These are phyloP conservation scores for Apiospora sp. DNA, from an alignment of 2,329 filamentous ascomycete genomes.

Conservation along the genomic window DNA sequence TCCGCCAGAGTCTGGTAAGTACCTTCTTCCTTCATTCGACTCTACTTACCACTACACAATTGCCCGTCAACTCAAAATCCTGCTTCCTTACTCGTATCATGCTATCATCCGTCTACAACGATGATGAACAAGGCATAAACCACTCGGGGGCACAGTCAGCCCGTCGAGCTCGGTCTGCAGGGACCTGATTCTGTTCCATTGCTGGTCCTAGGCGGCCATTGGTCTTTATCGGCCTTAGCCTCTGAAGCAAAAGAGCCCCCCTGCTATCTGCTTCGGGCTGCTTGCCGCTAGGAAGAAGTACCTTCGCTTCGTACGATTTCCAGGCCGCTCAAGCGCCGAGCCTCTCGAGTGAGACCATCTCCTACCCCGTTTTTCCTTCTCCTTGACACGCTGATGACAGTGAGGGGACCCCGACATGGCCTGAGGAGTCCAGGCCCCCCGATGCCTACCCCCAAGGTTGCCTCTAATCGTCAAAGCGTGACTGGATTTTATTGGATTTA, in stretches of 20 bases:
- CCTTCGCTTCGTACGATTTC: constrained; percentile 6
- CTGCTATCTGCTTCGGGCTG: background rate
- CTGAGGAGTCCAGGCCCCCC: constrained; percentile 16
- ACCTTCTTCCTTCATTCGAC: background rate
- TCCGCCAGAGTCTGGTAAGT: constrained; percentile 16
- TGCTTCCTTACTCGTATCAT: constrained; percentile 8
- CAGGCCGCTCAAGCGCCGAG: constrained; percentile 12
- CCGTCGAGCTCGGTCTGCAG: background rate
- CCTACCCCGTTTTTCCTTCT: background rate
- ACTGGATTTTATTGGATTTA: constrained; percentile 7
- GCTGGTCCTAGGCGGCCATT: background rate
- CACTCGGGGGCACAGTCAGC: constrained; percentile 8
- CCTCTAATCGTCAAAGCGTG: constrained; percentile 17
- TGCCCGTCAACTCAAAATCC: constrained; percentile 4
- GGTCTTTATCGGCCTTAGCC: background rate
- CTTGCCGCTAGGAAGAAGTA: background rate
- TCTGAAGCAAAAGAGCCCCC: background rate
- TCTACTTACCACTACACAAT: background rate
- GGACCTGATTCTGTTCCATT: constrained; percentile 5
- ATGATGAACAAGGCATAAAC: constrained; percentile 11
- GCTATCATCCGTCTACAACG: constrained; percentile 1
- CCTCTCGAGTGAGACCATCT: constrained; percentile 15
- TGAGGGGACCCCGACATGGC: constrained; percentile 19
- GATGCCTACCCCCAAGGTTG: background rate
- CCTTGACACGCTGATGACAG: background rate